A percentile compares a stretch with the other conserved stretches of the same genome.
Conservation (phyloP, 345 rosid species). For the Gossypium bickii region DNA sequence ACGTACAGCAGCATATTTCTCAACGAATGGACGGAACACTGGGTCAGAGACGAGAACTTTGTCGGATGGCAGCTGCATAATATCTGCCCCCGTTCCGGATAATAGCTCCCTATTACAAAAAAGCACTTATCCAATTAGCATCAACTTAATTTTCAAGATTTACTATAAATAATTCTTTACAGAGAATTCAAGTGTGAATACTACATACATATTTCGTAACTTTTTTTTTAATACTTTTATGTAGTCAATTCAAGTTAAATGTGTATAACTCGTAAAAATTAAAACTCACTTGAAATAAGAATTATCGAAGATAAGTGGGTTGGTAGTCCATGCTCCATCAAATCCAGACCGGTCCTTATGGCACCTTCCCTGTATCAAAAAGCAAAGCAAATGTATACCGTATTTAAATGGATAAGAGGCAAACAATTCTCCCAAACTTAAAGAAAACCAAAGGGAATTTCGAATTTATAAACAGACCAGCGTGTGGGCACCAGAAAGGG, state of each 20-base stretch:
- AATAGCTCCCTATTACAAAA: constrained; percentile 58
- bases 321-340: constrained; percentile 88
- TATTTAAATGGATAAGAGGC: background rate
- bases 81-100: constrained; percentile 75
- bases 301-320: constrained; percentile 89
- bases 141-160: background rate
- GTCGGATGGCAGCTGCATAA: constrained; percentile 72
- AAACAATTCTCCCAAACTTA: background rate
- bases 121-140: background rate
- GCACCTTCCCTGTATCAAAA: constrained; percentile 63
- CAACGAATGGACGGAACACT: constrained; percentile 77
- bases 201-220: no score
- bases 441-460: background rate
- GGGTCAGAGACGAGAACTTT: constrained; percentile 77
- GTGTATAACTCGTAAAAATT: background rate
- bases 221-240: no score
- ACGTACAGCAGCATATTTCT: constrained; percentile 79
- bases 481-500: constrained; percentile 91
- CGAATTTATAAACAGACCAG: constrained; percentile 33
- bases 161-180: no score
- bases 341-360: constrained; percentile 97
- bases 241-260: no score
- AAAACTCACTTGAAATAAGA: constrained; percentile 73
- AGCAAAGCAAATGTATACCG: background rate
- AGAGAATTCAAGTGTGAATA: no score